These are phyloP conservation scores for Extremus antarcticus DNA, from an alignment of 495 filamentous ascomycete species.

Conservation along the genomic window DNA sequence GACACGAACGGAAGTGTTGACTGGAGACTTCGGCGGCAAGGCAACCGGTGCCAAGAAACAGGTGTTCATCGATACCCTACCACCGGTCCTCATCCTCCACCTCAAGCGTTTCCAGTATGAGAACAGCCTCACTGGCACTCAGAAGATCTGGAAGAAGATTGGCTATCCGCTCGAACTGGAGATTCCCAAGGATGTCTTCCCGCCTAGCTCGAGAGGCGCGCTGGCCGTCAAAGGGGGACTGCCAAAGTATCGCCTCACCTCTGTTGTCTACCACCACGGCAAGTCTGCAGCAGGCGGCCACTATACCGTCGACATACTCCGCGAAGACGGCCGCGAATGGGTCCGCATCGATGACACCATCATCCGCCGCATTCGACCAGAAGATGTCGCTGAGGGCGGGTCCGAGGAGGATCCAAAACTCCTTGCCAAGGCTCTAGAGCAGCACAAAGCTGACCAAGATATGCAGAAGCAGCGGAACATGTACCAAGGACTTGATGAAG, in stretches of 20 bases:
- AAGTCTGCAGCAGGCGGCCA: constrained; percentile 92
- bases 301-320: constrained; percentile 90
- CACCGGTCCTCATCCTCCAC: constrained; percentile 86
- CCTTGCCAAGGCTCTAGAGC: constrained; percentile 52
- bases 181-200: constrained; percentile 87
- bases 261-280: constrained; percentile 95
- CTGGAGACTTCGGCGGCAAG: constrained; percentile 70
- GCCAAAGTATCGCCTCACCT: constrained; percentile 72
- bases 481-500: constrained; percentile 42
- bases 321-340: constrained; percentile 91
- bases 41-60: constrained; percentile 78
- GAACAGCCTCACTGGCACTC: constrained; percentile 64
- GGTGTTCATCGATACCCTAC: constrained; percentile 84
- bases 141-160: constrained; percentile 98
- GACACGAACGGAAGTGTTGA: constrained; percentile 70
- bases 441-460: constrained; percentile 48
- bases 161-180: constrained; percentile 91
- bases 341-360: constrained; percentile 90
- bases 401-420: constrained; percentile 66
- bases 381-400: constrained; percentile 84
- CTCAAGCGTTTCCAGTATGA: constrained; percentile 97
- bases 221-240: constrained; percentile 52
- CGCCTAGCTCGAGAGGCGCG: constrained; percentile 55
- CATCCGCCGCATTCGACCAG: constrained; percentile 71
- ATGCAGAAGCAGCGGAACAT: constrained; percentile 36